Evolutionary conservation across 495 filamentous ascomycete genomes (phyloP).

Genomic region (Xanthoparmelia taractica): DNA sequence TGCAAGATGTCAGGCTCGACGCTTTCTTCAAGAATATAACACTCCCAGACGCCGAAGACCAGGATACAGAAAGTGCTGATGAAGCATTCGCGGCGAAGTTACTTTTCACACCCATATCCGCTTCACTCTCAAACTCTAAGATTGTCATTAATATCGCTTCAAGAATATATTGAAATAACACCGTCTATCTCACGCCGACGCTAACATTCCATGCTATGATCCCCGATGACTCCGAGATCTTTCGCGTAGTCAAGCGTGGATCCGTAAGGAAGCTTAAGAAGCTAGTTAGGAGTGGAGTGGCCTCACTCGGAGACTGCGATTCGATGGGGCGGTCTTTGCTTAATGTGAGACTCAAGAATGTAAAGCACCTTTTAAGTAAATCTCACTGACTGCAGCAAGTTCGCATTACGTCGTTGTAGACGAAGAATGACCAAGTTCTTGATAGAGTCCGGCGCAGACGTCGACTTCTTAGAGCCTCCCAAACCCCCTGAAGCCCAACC

Average conservation of each 20-base stretch:
- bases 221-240: background rate
- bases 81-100: background rate
- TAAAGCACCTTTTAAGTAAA: too few relatives aligned
- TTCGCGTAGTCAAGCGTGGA: background rate
- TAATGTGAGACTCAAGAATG: background rate
- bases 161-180: background rate
- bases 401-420: background rate
- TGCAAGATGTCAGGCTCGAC: background rate
- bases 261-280: background rate
- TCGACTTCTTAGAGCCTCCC: background rate
- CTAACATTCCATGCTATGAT: background rate
- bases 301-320: background rate
- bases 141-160: background rate
- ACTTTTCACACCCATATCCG: background rate
- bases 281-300: background rate
- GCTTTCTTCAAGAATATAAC: background rate
- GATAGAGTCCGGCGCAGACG: background rate
- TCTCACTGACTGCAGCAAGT: background rate
- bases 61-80: background rate
- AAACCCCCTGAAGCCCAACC: too few relatives aligned
- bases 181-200: background rate
- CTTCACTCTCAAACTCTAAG: background rate
- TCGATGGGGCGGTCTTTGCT: background rate
- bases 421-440: background rate
- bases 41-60: background rate